phyloP scores from a whole-genome alignment of 2,329 filamentous ascomycete species.

The Sphaceloma murrayae region DNA sequence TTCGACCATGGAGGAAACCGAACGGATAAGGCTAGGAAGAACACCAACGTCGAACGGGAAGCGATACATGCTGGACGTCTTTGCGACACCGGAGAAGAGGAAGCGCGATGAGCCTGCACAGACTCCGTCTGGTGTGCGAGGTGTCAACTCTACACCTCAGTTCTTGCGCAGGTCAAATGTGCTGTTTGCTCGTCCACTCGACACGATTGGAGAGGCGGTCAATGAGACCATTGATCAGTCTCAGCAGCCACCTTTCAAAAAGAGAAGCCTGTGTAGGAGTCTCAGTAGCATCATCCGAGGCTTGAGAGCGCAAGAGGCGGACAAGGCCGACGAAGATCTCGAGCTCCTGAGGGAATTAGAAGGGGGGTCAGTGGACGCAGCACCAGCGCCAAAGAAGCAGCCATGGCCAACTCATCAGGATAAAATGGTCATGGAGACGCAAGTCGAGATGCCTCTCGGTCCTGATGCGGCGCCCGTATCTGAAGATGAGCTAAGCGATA shows the following conservation, averaged over 20 bases:
- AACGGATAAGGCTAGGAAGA: slow-evolving; percentile 23
- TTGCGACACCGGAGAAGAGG: slow-evolving; percentile 54
- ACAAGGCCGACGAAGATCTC: slow-evolving; percentile 61
- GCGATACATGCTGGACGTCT: slow-evolving; percentile 51
- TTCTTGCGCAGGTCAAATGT: slow-evolving; percentile 52
- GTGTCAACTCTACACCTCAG: slow-evolving; percentile 51
- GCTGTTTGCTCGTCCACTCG: slow-evolving; percentile 32
- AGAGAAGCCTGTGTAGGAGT: slow-evolving; percentile 49
- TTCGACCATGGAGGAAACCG: neutral
- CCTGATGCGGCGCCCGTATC: slow-evolving; percentile 41
- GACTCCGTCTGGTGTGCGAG: slow-evolving; percentile 39
- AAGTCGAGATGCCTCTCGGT: slow-evolving; percentile 36
- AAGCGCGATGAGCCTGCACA: slow-evolving; percentile 32
- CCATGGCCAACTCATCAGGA: slow-evolving; percentile 19
- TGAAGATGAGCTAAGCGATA: slow-evolving; percentile 46
- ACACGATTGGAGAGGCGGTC: slow-evolving; percentile 51
- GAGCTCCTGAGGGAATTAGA: slow-evolving; percentile 67
- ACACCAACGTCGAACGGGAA: slow-evolving; percentile 50
- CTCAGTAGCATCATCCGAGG: slow-evolving; percentile 65
- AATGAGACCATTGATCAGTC: slow-evolving; percentile 29
- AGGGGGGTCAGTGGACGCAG: slow-evolving; percentile 21
- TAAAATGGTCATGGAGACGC: slow-evolving; percentile 26
- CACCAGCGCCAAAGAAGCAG: slow-evolving; percentile 23
- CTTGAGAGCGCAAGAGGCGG: slow-evolving; percentile 60
- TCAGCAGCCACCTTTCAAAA: slow-evolving; percentile 35